phyloP scores from a whole-genome alignment of 306 rosid species.

The Astragalus glycyphyllos region DNA sequence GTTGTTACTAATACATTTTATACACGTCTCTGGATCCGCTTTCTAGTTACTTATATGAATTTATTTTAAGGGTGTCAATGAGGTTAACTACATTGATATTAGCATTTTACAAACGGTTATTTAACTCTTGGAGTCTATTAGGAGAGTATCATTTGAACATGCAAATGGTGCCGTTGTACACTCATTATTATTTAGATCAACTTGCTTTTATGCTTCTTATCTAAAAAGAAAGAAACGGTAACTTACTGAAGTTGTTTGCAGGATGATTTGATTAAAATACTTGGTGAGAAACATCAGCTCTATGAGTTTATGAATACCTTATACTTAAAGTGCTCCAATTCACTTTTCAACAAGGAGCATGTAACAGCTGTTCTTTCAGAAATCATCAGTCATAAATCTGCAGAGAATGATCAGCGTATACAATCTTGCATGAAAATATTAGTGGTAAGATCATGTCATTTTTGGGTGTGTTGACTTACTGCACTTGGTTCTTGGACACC shows the following conservation, averaged over 20 bases:
- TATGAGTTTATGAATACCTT: conserved; percentile 77
- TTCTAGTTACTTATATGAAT: conserved; percentile 1
- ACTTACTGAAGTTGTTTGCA: conserved; percentile 49
- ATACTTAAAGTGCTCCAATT: conserved; percentile 80
- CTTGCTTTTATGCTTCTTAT: conserved; percentile 16
- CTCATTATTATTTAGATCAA: conserved; percentile 28
- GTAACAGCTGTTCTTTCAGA: conserved; percentile 78
- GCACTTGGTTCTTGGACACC: conserved; percentile 9
- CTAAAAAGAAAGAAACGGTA: conserved; percentile 32
- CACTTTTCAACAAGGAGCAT: conserved; percentile 96
- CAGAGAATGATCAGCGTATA: conserved; percentile 56
- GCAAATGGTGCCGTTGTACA: neutral
- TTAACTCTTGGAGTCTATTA: conserved; percentile 14
- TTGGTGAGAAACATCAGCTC: conserved; percentile 88
- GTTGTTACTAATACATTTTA: conserved; percentile 27
- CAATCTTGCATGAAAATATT: conserved; percentile 76
- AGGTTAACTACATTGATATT: neutral
- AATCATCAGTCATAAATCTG: conserved; percentile 56
- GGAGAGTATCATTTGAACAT: conserved; percentile 35
- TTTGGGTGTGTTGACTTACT: conserved; percentile 39
- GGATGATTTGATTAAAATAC: conserved; percentile 85
- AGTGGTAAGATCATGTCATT: conserved; percentile 67
- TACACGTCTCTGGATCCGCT: neutral
- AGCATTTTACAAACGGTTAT: neutral
- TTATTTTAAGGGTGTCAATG: conserved; percentile 2